These are phyloP conservation scores for Amorphotheca resinae DNA, from an alignment of 495 filamentous ascomycete species.

Conservation along the genomic window DNA sequence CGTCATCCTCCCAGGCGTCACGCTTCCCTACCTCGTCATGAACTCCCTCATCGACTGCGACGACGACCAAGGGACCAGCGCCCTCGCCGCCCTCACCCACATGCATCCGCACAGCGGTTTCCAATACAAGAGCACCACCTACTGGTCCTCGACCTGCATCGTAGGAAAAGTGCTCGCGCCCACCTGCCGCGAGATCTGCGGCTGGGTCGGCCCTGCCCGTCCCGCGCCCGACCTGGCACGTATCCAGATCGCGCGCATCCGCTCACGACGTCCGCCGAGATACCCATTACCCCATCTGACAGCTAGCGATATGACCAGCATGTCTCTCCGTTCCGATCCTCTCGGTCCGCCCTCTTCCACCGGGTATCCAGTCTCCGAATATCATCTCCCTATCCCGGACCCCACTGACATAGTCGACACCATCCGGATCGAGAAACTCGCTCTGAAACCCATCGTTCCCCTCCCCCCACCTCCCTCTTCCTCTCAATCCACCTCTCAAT, in stretches of 20 bases:
- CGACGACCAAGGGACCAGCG: conserved; percentile 42
- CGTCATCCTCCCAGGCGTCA: conserved; percentile 53
- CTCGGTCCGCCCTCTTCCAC: conserved; percentile 43
- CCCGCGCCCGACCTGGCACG: conserved; percentile 47
- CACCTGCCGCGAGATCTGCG: conserved; percentile 54
- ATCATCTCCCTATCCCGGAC: conserved; percentile 40
- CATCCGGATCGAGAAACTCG: conserved; percentile 52
- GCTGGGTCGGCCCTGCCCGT: conserved; percentile 57
- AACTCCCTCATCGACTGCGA: conserved; percentile 62
- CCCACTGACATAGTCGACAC: conserved; percentile 37
- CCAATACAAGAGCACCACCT: conserved; percentile 57
- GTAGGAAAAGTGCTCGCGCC: conserved; percentile 69
- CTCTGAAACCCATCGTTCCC: conserved; percentile 30
- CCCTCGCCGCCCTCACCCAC: conserved; percentile 46
- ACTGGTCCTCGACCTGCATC: conserved; percentile 56
- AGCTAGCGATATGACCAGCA: conserved; percentile 41
- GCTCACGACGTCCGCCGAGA: conserved; percentile 35
- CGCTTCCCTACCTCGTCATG: conserved; percentile 60
- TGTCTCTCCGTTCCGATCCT: conserved; percentile 50
- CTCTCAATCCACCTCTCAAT: too few relatives aligned
- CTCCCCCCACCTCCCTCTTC: neutral
- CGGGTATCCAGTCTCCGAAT: conserved; percentile 52
- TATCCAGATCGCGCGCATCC: conserved; percentile 49
- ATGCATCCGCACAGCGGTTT: conserved; percentile 53
- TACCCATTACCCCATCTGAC: conserved; percentile 34